Evolutionary conservation across 441 rosid species (phyloP).

Genomic region (Theobroma grandiflorum): DNA sequence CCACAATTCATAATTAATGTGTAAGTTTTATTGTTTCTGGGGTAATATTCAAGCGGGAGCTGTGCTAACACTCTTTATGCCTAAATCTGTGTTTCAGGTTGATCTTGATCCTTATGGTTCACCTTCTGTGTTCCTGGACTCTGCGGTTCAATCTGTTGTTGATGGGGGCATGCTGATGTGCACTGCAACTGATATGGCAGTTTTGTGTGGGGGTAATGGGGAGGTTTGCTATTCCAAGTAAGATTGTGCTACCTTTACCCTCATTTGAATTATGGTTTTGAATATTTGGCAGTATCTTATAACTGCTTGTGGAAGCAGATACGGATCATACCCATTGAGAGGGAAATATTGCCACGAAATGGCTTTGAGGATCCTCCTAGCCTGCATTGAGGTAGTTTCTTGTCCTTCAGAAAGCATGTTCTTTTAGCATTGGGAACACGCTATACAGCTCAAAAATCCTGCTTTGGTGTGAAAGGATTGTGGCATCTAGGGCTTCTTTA

Average conservation of each 20-base stretch:
- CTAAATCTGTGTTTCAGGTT: conserved; percentile 62
- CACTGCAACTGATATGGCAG: conserved; percentile 99
- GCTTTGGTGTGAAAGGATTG: background rate
- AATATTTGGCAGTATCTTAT: conserved; percentile 28
- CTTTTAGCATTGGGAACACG: background rate
- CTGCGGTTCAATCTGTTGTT: conserved; percentile 93
- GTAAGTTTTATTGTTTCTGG: conserved; percentile 4
- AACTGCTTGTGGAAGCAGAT: conserved; percentile 53
- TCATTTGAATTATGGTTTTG: conserved; percentile 22
- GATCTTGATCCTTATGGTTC: conserved; percentile 99
- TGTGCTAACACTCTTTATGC: conserved; percentile 19
- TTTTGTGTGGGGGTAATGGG: conserved; percentile 97
- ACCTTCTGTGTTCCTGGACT: conserved; percentile 93
- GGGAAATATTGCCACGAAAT: conserved; percentile 99
- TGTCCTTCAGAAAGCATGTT: conserved; percentile 23
- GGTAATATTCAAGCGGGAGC: background rate
- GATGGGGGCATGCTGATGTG: conserved; percentile 99
- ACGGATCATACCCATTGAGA: conserved; percentile 91
- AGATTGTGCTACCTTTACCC: conserved; percentile 41
- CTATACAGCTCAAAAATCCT: background rate
- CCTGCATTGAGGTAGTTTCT: conserved; percentile 84
- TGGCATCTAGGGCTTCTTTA: background rate
- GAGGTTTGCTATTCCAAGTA: conserved; percentile 99
- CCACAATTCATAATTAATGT: background rate
- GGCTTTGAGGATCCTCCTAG: conserved; percentile 98